Evolutionary conservation across 176 grass and related monocot species (phyloP).

Genomic region (Eragrostis curvula): DNA sequence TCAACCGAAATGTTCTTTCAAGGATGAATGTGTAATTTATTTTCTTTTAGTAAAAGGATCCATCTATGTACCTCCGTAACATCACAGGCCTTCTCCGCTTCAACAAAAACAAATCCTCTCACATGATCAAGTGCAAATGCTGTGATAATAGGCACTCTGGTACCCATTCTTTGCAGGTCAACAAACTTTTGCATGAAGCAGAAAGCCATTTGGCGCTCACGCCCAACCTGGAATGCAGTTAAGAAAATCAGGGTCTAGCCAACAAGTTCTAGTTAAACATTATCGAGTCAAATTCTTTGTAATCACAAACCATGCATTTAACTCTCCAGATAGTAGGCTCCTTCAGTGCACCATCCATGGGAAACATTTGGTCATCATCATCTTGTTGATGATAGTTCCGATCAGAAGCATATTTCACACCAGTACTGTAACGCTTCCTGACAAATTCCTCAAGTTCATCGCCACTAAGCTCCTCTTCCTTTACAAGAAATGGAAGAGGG

Average conservation of each 20-base stretch:
- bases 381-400: conserved; percentile 53
- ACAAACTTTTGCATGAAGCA: conserved; percentile 98
- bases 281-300: conserved; percentile 5
- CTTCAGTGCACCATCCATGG: conserved; percentile 51
- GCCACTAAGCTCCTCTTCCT: conserved; percentile 91
- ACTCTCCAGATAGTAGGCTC: conserved; percentile 83
- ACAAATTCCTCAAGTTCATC: conserved; percentile 93
- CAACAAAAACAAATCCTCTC: conserved; percentile 93
- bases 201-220: conserved; percentile 84
- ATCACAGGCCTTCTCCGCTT: conserved; percentile 92
- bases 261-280: not conserved
- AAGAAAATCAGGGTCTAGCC: conserved; percentile 28
- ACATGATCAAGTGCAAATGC: conserved; percentile 91
- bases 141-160: conserved; percentile 81
- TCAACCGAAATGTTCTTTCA: conserved; percentile 3
- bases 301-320: conserved; percentile 87
- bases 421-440: conserved; percentile 63
- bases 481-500: conserved; percentile 86
- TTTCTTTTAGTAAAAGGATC: conserved; percentile 23
- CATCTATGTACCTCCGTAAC: conserved; percentile 76
- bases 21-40: not conserved
- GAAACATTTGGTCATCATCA: conserved; percentile 56
- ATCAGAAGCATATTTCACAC: conserved; percentile 56
- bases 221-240: conserved; percentile 70
- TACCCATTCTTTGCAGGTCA: conserved; percentile 71